Conservation (phyloP, 169 alveolate genomes). For the Plasmodium sp. region DNA sequence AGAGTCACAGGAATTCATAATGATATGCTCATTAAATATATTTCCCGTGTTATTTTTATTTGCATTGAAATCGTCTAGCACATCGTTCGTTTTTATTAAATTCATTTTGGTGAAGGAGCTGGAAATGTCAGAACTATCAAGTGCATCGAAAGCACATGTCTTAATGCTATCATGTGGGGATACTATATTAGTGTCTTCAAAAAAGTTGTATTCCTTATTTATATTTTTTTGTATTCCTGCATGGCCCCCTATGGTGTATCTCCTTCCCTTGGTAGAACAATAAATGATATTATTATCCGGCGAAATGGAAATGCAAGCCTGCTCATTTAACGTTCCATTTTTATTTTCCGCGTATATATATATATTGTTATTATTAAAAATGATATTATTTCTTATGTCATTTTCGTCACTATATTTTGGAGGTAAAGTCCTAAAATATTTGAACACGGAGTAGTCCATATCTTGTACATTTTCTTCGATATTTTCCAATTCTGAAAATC, state of each 20-base stretch:
- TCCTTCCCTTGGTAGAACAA: slow-evolving; percentile 67
- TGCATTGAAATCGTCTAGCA: slow-evolving; percentile 9
- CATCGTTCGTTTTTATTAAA: slow-evolving; percentile 70
- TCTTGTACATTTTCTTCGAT: slow-evolving; percentile 67
- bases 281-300: slow-evolving; percentile 66
- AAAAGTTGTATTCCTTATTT: slow-evolving; percentile 66
- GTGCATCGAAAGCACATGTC: slow-evolving; percentile 52
- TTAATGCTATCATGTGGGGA: slow-evolving; percentile 51
- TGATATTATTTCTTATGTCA: slow-evolving; percentile 71
- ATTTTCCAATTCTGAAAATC: slow-evolving; percentile 68
- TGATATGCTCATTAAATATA: slow-evolving; percentile 58
- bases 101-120: slow-evolving; percentile 68
- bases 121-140: slow-evolving; percentile 57
- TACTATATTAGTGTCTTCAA: slow-evolving; percentile 19
- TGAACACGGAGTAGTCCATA: slow-evolving; percentile 50
- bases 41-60: slow-evolving; percentile 41
- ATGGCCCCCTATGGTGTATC: slow-evolving; percentile 73
- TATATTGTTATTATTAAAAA: slow-evolving; percentile 61
- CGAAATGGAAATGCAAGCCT: slow-evolving; percentile 69
- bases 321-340: slow-evolving; percentile 74
- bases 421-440: slow-evolving; percentile 67
- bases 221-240: slow-evolving; percentile 70
- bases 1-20: slow-evolving; percentile 55
- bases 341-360: slow-evolving; percentile 74
- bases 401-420: slow-evolving; percentile 72